Evolutionary conservation across 805 yeast species (phyloP).

Genomic region (baker's yeast (Saccharomyces cerevisiae)): DNA sequence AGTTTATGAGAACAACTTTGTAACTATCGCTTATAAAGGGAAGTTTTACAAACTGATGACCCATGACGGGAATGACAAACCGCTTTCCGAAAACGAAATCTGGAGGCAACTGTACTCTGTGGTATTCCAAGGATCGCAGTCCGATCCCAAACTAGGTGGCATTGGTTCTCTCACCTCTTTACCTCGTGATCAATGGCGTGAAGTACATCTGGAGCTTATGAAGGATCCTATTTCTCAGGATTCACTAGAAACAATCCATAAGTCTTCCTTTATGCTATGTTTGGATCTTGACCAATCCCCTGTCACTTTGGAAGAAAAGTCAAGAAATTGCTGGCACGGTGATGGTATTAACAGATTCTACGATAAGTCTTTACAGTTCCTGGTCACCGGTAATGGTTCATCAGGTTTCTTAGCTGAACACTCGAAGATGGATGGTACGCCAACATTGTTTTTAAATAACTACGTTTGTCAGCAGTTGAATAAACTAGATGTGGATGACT

Average conservation of each 20-base stretch:
- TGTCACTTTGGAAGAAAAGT: constrained; percentile 70
- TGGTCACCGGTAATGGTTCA: constrained; percentile 71
- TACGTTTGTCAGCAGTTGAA: constrained; percentile 51
- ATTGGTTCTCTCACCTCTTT: constrained; percentile 75
- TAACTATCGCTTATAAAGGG: constrained; percentile 66
- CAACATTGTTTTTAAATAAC: constrained; percentile 82
- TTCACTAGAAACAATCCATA: constrained; percentile 59
- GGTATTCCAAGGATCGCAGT: constrained; percentile 30
- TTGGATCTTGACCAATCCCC: constrained; percentile 62
- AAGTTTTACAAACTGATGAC: constrained; percentile 72
- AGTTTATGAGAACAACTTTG: constrained; percentile 47
- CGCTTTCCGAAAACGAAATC: constrained; percentile 40
- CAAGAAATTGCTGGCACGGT: constrained; percentile 91
- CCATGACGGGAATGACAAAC: constrained; percentile 34
- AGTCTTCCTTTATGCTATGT: constrained; percentile 72
- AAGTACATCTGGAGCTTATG: constrained; percentile 47
- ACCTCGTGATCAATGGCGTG: constrained; percentile 77
- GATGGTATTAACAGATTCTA: constrained; percentile 82
- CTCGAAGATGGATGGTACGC: constrained; percentile 97
- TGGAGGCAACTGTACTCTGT: constrained; percentile 54
- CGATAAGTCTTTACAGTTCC: constrained; percentile 85
- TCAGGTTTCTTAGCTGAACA: constrained; percentile 96
- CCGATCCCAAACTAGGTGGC: constrained; percentile 31
- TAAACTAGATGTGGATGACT: constrained; percentile 35
- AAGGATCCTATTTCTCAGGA: constrained; percentile 53